These are phyloP conservation scores for Tolypocladium capitatum DNA, from an alignment of 2,329 filamentous ascomycete genomes.

Conservation along the genomic window DNA sequence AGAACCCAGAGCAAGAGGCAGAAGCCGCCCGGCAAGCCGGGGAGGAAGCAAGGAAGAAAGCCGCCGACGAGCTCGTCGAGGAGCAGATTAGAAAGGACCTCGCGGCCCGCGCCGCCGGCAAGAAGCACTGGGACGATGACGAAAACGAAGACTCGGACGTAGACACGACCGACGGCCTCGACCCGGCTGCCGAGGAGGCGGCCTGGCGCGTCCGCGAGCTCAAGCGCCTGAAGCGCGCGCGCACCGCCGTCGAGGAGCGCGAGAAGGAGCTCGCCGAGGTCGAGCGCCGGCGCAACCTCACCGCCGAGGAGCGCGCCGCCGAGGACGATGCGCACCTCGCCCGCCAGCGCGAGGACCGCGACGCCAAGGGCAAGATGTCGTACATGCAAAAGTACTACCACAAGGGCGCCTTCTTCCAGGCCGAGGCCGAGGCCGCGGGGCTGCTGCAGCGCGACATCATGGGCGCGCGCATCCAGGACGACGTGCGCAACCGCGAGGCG, in stretches of 20 bases:
- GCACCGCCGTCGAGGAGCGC: slow-evolving; percentile 67
- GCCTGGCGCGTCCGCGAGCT: slow-evolving; percentile 93
- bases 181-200: slow-evolving; percentile 77
- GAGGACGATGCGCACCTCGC: slow-evolving; percentile 74
- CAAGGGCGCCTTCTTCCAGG: slow-evolving; percentile 89
- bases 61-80: slow-evolving; percentile 69
- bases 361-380: slow-evolving; percentile 63
- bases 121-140: slow-evolving; percentile 81
- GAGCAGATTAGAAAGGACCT: slow-evolving; percentile 77
- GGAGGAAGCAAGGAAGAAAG: slow-evolving; percentile 52
- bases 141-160: slow-evolving; percentile 59
- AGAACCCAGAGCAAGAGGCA: slow-evolving; percentile 17
- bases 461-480: slow-evolving; percentile 70
- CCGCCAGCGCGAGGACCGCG: slow-evolving; percentile 67
- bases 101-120: slow-evolving; percentile 58
- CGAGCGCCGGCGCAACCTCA: slow-evolving; percentile 76
- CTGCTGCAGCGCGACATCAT: slow-evolving; percentile 74
- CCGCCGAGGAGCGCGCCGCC: slow-evolving; percentile 68
- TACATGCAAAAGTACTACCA: slow-evolving; percentile 97
- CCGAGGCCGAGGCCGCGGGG: slow-evolving; percentile 62
- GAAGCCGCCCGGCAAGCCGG: slow-evolving; percentile 29
- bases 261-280: slow-evolving; percentile 82
- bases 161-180: slow-evolving; percentile 77
- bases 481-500: slow-evolving; percentile 67
- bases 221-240: slow-evolving; percentile 73